Conservation (phyloP, 1,139 yeast genomes). For the Komagataea norvegica region DNA sequence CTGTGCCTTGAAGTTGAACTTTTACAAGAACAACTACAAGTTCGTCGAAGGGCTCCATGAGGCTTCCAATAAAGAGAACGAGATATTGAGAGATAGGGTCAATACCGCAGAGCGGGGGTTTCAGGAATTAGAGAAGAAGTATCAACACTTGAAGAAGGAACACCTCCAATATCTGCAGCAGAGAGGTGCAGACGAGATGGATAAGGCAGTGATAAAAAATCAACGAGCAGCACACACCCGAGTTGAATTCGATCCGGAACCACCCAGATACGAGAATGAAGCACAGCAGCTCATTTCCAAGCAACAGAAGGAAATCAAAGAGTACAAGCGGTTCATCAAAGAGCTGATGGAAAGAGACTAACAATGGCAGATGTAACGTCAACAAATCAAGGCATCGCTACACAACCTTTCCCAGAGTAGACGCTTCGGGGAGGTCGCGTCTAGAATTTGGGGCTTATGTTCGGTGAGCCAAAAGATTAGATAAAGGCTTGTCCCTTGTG, state of each 20-base stretch:
- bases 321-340: slow-evolving; percentile 22
- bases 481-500: too few relatives aligned
- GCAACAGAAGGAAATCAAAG: slow-evolving; percentile 19
- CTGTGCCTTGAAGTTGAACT: slow-evolving; percentile 17
- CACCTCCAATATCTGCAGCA: neutral
- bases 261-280: neutral
- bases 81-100: slow-evolving; percentile 3
- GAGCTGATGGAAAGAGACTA: slow-evolving; percentile 20
- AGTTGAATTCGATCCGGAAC: slow-evolving; percentile 5
- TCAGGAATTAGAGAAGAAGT: slow-evolving; percentile 2
- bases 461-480: neutral
- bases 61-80: slow-evolving; percentile 12
- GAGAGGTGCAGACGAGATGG: neutral
- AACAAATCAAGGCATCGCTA: neutral
- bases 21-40: slow-evolving; percentile 20
- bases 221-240: neutral
- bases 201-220: too few relatives aligned
- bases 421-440: too few relatives aligned
- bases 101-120: slow-evolving; percentile 1
- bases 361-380: neutral
- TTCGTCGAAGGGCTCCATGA: slow-evolving; percentile 20
- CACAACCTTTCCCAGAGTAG: neutral
- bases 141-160: slow-evolving; percentile 6
- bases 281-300: slow-evolving; percentile 10
- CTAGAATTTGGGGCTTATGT: neutral